phyloP scores from a whole-genome alignment of 1,284 basidiomycete species.

The Microstroma glucosiphilum region DNA sequence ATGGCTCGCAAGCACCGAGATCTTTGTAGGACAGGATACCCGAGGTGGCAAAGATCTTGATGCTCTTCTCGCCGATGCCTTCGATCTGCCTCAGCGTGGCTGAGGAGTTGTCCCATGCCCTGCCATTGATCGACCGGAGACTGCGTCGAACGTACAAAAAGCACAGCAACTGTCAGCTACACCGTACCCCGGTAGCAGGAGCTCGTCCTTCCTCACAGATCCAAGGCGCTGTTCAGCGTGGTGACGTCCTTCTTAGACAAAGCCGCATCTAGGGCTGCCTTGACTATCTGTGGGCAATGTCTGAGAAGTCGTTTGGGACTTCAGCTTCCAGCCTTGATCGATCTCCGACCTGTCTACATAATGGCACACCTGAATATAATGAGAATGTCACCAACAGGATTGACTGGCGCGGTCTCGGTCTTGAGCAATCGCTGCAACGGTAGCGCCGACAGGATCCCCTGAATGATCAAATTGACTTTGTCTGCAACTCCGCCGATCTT shows the following conservation, averaged over 20 bases:
- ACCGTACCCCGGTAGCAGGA: too few relatives aligned
- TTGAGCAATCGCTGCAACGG: conserved; percentile 17
- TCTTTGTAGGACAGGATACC: conserved; percentile 23
- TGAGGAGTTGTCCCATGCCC: conserved; percentile 76
- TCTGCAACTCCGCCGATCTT: conserved; percentile 26
- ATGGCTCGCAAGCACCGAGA: conserved; percentile 19
- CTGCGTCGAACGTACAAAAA: too few relatives aligned
- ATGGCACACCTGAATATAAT: conserved; percentile 20
- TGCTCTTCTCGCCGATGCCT: conserved; percentile 69
- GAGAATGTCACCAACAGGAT: conserved; percentile 18
- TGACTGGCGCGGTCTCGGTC: conserved; percentile 18
- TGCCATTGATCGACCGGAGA: conserved; percentile 59
- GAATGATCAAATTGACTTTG: conserved; percentile 37
- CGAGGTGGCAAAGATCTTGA: conserved; percentile 27
- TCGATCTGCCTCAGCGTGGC: conserved; percentile 71
- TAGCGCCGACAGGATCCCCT: conserved; percentile 16
- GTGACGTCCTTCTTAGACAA: conserved; percentile 1
- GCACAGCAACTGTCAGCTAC: too few relatives aligned
- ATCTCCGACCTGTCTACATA: too few relatives aligned
- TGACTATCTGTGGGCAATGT: conserved; percentile 19
- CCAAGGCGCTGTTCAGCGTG: conserved; percentile 6
- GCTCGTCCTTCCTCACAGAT: not conserved
- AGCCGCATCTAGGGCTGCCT: conserved; percentile 9
- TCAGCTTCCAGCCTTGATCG: too few relatives aligned
- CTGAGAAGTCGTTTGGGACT: too few relatives aligned